Evolutionary conservation across 805 yeast genomes (phyloP).

Genomic region (Nakazawaea peltata): DNA sequence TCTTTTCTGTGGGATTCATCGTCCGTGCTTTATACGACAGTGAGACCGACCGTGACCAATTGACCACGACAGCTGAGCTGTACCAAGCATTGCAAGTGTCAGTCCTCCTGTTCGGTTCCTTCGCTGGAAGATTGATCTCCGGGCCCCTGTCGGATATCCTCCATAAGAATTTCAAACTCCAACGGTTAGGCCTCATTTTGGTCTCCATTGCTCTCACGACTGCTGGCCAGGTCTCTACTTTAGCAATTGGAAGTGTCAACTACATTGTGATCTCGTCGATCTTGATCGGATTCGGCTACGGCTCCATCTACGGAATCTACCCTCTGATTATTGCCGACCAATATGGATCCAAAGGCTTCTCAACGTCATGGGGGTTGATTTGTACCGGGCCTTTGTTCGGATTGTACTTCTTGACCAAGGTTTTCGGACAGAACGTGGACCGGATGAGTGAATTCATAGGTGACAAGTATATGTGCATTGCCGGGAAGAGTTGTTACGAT

Average conservation of each 20-base stretch:
- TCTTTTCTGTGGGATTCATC: constrained; percentile 68
- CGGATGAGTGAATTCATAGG: constrained; percentile 28
- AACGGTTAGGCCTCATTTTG: constrained; percentile 58
- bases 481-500: constrained; percentile 40
- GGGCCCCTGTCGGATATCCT: constrained; percentile 62
- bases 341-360: constrained; percentile 60
- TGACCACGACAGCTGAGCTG: constrained; percentile 27
- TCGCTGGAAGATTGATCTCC: constrained; percentile 53
- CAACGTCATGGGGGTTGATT: constrained; percentile 69
- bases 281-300: constrained; percentile 59
- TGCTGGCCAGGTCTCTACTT: constrained; percentile 12
- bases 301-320: constrained; percentile 62
- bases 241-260: constrained; percentile 26
- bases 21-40: constrained; percentile 33
- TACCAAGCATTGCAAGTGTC: constrained; percentile 69
- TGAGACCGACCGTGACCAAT: background rate
- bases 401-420: constrained; percentile 44
- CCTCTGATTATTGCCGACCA: constrained; percentile 71
- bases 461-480: constrained; percentile 29
- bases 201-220: constrained; percentile 28
- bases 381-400: constrained; percentile 63
- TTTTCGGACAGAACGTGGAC: constrained; percentile 50
- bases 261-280: constrained; percentile 42
- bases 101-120: constrained; percentile 54
- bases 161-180: constrained; percentile 41